phyloP scores from a whole-genome alignment of 2,329 filamentous ascomycete species.

The Arthrobotrys megalospora region DNA sequence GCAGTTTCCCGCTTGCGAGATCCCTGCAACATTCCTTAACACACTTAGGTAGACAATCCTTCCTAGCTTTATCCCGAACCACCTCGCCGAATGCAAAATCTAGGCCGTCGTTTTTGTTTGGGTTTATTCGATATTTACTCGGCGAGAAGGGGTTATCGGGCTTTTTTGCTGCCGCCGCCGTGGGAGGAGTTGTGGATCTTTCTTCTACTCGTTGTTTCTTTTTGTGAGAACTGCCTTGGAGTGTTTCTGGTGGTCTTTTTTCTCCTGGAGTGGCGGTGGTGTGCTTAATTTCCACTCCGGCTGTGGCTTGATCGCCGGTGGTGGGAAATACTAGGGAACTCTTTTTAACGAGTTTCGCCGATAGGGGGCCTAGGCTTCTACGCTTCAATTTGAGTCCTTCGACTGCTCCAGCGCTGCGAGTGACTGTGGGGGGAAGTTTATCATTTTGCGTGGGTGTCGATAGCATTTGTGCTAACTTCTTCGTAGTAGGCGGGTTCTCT shows the following conservation, averaged over 20 bases:
- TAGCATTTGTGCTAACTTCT: background rate
- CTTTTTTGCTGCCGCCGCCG: background rate
- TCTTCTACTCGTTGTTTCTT: constrained; percentile 31
- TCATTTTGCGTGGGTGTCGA: constrained; percentile 36
- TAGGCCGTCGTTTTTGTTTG: constrained; percentile 78
- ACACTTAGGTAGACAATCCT: constrained; percentile 81
- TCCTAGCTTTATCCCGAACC: constrained; percentile 78
- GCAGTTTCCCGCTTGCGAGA: constrained; percentile 57
- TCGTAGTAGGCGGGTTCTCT: background rate
- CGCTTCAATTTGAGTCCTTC: constrained; percentile 4
- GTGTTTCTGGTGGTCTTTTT: constrained; percentile 17
- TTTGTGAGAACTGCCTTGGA: constrained; percentile 5
- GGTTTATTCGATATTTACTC: constrained; percentile 85
- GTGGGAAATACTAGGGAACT: background rate
- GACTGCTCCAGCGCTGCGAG: background rate
- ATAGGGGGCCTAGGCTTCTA: background rate
- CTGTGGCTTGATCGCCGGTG: background rate
- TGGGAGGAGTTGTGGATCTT: constrained; percentile 2
- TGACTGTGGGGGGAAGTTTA: constrained; percentile 1
- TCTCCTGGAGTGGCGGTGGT: background rate
- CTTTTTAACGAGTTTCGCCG: constrained; percentile 1
- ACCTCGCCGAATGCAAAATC: constrained; percentile 82
- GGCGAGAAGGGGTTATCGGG: constrained; percentile 38
- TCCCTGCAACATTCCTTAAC: constrained; percentile 76
- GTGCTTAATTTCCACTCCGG: background rate